Evolutionary conservation across 176 grass and related monocot species (phyloP).

Genomic region (Aegilops longissima): DNA sequence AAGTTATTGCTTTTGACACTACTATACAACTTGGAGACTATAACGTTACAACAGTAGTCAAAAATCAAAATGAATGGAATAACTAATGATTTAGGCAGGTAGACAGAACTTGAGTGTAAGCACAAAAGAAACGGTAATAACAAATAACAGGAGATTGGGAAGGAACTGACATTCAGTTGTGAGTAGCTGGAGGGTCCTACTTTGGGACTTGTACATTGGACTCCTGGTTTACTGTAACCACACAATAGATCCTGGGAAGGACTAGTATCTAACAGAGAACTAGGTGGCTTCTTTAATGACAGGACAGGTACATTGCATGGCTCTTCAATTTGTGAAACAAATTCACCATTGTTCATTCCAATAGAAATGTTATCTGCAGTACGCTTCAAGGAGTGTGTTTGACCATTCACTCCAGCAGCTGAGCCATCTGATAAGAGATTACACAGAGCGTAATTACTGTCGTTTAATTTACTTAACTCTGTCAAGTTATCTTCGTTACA

Average conservation of each 20-base stretch:
- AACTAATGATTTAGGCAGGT: background rate
- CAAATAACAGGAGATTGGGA: background rate
- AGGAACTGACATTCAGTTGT: slow-evolving; percentile 29
- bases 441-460: background rate
- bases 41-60: background rate
- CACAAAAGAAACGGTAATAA: background rate
- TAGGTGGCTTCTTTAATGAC: slow-evolving; percentile 12
- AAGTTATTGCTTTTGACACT: background rate
- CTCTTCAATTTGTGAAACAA: slow-evolving; percentile 19
- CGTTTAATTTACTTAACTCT: slow-evolving; percentile 25
- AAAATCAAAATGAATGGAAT: slow-evolving; percentile 11
- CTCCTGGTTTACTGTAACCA: slow-evolving; percentile 11
- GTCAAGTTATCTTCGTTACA: slow-evolving; percentile 16
- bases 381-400: slow-evolving; percentile 10
- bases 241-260: background rate
- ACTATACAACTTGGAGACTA: slow-evolving; percentile 4
- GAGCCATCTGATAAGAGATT: background rate
- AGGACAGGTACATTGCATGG: background rate
- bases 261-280: slow-evolving; percentile 6
- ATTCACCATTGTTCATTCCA: background rate
- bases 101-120: background rate
- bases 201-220: slow-evolving; percentile 9
- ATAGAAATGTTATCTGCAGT: slow-evolving; percentile 7
- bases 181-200: background rate
- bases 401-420: slow-evolving; percentile 13